phyloP scores from a whole-genome alignment of 805 yeast species.

The Myxozyma geophila region DNA sequence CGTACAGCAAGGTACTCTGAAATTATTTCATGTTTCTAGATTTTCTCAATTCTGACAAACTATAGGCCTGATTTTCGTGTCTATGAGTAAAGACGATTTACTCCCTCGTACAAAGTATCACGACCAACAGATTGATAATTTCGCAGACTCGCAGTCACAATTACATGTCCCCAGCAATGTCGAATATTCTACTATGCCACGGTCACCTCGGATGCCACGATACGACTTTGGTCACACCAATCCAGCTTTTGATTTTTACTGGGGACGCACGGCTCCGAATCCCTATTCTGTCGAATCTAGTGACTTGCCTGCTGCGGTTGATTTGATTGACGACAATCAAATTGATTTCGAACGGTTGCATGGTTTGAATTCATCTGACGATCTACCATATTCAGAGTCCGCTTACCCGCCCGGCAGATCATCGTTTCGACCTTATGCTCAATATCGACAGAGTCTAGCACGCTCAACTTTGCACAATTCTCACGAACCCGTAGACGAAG shows the following conservation, averaged over 20 bases:
- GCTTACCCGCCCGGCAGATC: neutral
- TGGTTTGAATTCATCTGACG: neutral
- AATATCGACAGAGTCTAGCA: conserved; percentile 3
- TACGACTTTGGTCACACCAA: conserved; percentile 4
- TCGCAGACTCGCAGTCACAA: conserved; percentile 3
- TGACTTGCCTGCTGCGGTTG: neutral
- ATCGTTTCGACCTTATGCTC: conserved; percentile 8
- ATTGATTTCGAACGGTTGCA: neutral
- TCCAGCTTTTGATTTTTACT: conserved; percentile 4
- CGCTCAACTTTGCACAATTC: neutral
- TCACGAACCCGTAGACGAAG: neutral
- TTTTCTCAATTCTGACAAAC: neutral
- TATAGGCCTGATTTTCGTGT: conserved; percentile 25
- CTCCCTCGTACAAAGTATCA: conserved; percentile 28
- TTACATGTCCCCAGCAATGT: conserved; percentile 9
- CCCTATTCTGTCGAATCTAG: neutral
- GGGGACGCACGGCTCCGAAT: conserved; percentile 5
- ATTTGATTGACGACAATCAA: neutral
- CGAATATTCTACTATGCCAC: conserved; percentile 18
- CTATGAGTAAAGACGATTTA: conserved; percentile 32
- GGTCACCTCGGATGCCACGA: conserved; percentile 11
- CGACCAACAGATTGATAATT: conserved; percentile 24
- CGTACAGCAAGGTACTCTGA: conserved; percentile 25
- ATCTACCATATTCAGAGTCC: neutral
- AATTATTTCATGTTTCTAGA: neutral